These are phyloP conservation scores for Sphagnum fallax DNA, from an alignment of 228 moss, liverwort and hornwort species.

Conservation along the genomic window DNA sequence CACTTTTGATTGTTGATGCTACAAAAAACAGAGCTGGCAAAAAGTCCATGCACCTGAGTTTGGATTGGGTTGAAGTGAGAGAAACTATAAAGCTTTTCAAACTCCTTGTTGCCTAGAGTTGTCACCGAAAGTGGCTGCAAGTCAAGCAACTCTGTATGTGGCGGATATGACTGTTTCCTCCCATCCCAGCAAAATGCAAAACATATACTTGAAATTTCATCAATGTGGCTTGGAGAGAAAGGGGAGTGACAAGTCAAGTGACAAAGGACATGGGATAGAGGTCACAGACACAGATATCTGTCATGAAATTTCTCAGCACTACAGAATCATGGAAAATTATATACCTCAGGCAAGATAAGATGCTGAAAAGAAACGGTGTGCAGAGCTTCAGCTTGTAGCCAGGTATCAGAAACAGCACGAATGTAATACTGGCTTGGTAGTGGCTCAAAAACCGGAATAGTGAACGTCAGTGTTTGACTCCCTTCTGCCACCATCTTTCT, in stretches of 20 bases:
- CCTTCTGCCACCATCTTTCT: constrained; percentile 87
- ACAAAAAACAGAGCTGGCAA: too few relatives aligned
- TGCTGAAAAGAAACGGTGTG: constrained; percentile 88
- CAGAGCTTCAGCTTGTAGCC: constrained; percentile 83
- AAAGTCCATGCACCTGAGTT: constrained; percentile 54
- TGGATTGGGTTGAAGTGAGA: constrained; percentile 98
- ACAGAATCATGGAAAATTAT: too few relatives aligned
- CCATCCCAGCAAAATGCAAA: constrained; percentile 10
- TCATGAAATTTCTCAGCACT: too few relatives aligned
- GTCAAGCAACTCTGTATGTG: constrained; percentile 94
- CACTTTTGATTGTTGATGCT: too few relatives aligned
- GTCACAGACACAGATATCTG: too few relatives aligned
- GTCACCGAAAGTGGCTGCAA: constrained; percentile 74
- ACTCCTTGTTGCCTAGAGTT: constrained; percentile 65
- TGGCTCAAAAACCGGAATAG: constrained; percentile 97
- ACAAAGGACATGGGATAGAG: neutral
- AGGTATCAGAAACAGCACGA: constrained; percentile 89
- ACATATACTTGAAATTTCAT: neutral
- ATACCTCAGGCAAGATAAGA: constrained; percentile 94
- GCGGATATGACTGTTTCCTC: constrained; percentile 66
- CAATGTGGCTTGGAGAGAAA: neutral
- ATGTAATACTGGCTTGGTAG: constrained; percentile 93
- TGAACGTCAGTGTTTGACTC: constrained; percentile 78
- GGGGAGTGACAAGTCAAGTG: neutral
- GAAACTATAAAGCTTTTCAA: constrained; percentile 85